Percentiles rank a stretch among this genome's conserved stretches.
Evolutionary conservation across 2,329 filamentous ascomycete genomes (phyloP).

Genomic region (Scedosporium boydii): DNA sequence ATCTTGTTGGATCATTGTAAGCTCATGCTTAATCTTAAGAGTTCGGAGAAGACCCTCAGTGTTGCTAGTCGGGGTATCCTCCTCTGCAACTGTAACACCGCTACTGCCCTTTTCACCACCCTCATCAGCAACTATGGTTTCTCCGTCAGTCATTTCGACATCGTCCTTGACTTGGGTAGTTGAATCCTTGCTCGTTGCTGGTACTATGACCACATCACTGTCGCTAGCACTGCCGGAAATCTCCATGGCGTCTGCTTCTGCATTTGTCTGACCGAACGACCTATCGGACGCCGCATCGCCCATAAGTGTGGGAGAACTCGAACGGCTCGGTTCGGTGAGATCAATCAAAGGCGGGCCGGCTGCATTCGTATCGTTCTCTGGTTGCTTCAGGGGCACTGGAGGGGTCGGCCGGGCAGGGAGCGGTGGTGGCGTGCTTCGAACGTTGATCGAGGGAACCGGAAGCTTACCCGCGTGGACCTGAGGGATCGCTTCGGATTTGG

Average conservation of each 20-base stretch:
- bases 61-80: background rate
- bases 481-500: background rate
- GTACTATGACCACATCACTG: background rate
- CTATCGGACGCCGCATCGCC: conserved; percentile 3
- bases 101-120: background rate
- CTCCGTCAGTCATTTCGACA: conserved; percentile 1
- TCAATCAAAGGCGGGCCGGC: background rate
- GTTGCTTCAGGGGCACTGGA: background rate
- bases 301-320: conserved; percentile 6
- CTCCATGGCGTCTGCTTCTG: background rate
- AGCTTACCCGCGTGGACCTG: conserved; percentile 3
- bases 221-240: conserved; percentile 2
- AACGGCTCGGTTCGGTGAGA: background rate
- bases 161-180: background rate
- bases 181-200: background rate
- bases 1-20: conserved; percentile 60
- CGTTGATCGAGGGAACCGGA: background rate
- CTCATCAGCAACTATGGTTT: background rate
- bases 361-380: background rate
- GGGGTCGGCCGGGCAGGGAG: conserved; percentile 3
- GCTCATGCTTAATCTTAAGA: conserved; percentile 21
- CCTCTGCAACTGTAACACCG: background rate
- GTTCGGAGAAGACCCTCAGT: conserved; percentile 32
- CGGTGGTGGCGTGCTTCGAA: conserved; percentile 1
- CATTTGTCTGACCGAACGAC: background rate